phyloP scores from a whole-genome alignment of 2,329 filamentous ascomycete genomes.

The Penicillium glabrum region DNA sequence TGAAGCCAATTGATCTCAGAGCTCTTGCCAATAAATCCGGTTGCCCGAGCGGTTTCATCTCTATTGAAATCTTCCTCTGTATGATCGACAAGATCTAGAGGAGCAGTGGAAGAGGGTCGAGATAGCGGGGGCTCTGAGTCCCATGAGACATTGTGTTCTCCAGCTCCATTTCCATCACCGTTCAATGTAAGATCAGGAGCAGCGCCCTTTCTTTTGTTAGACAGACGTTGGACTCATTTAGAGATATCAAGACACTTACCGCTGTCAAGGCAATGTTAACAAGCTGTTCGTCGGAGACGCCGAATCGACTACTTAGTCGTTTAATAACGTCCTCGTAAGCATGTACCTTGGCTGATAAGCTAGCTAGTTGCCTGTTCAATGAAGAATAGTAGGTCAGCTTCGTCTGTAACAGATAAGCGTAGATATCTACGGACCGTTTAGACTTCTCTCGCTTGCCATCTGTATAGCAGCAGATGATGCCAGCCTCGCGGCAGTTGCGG shows the following conservation, averaged over 20 bases:
- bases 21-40: constrained; percentile 46
- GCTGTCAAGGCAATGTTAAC: constrained; percentile 33
- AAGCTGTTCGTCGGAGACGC: constrained; percentile 37
- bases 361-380: constrained; percentile 38
- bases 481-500: constrained; percentile 44
- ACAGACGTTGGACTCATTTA: not conserved
- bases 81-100: constrained; percentile 40
- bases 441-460: constrained; percentile 48
- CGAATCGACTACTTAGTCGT: constrained; percentile 36
- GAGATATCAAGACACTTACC: constrained; percentile 22
- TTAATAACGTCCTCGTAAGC: constrained; percentile 42
- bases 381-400: not conserved
- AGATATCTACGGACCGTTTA: constrained; percentile 36
- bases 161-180: constrained; percentile 13
- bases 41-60: constrained; percentile 38
- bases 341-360: constrained; percentile 42
- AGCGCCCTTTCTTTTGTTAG: constrained; percentile 26
- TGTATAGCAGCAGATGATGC: constrained; percentile 46
- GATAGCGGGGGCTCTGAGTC: constrained; percentile 23
- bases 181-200: constrained; percentile 24
- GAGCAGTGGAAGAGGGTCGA: constrained; percentile 29
- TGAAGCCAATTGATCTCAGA: constrained; percentile 49
- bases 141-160: constrained; percentile 20
- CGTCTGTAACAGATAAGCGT: not conserved
- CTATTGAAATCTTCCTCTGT: constrained; percentile 46